Conservation (phyloP, 495 filamentous ascomycete species). For the Parathielavia hyrcaniae region DNA sequence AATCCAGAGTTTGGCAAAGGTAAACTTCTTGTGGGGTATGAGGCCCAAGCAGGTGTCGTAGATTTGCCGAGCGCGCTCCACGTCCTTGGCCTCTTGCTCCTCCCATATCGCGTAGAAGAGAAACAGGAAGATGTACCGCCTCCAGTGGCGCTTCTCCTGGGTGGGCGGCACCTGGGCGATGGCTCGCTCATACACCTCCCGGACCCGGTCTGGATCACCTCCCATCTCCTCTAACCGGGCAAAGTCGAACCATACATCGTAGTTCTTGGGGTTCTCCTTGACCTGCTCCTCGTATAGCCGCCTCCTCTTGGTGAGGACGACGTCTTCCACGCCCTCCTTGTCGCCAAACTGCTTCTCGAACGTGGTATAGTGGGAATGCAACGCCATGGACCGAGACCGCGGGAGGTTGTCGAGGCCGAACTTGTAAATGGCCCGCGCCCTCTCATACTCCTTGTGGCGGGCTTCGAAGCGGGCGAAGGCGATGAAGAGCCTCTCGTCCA, state of each 20-base stretch:
- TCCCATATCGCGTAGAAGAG: constrained; percentile 96
- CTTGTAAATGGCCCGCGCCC: constrained; percentile 93
- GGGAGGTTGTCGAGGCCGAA: constrained; percentile 89
- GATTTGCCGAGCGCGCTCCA: constrained; percentile 76
- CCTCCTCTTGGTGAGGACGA: constrained; percentile 85
- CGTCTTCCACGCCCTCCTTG: constrained; percentile 87
- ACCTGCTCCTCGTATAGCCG: constrained; percentile 93
- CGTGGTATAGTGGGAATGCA: constrained; percentile 90
- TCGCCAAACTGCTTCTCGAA: constrained; percentile 99
- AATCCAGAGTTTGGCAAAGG: constrained; percentile 94
- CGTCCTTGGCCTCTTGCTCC: constrained; percentile 75
- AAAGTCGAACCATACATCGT: constrained; percentile 96
- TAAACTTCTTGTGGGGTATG: constrained; percentile 94
- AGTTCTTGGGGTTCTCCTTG: constrained; percentile 87
- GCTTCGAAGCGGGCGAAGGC: constrained; percentile 89
- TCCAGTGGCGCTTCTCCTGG: constrained; percentile 95
- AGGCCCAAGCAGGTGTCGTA: constrained; percentile 82
- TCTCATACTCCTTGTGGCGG: constrained; percentile 90
- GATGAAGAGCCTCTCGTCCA: constrained; percentile 92
- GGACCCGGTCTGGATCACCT: constrained; percentile 70
- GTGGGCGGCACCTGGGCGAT: constrained; percentile 95
- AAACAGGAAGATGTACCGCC: constrained; percentile 95
- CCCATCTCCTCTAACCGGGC: constrained; percentile 81
- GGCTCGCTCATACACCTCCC: constrained; percentile 91
- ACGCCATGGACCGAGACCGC: constrained; percentile 70